Conservation (phyloP, 202 grass and related monocot species). For the Carex sylvatica region DNA sequence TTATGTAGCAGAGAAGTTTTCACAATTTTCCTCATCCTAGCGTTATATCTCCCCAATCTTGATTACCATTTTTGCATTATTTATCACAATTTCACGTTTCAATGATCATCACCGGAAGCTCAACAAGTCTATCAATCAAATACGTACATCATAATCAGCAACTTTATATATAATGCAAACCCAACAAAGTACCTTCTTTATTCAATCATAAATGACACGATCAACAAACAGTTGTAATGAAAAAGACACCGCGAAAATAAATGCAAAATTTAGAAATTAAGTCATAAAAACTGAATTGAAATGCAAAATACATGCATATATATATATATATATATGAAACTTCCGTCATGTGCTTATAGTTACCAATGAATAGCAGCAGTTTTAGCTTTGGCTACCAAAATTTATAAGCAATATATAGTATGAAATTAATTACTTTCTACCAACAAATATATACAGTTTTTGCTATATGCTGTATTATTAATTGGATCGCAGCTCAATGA, state of each 20-base stretch:
- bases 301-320: no score
- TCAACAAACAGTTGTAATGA: not conserved
- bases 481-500: constrained; percentile 48
- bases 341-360: not conserved
- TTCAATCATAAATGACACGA: not conserved
- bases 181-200: not conserved
- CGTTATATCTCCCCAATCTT: not conserved
- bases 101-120: not conserved
- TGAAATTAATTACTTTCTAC: not conserved
- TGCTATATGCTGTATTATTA: not conserved
- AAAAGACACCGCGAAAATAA: not conserved
- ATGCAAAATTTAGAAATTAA: not conserved
- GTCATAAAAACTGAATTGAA: not conserved
- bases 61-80: not conserved
- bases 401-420: not conserved
- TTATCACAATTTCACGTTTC: not conserved
- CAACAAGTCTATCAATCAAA: not conserved
- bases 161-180: not conserved
- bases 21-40: not conserved
- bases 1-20: not conserved
- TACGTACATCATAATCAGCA: not conserved
- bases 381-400: not conserved
- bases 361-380: not conserved
- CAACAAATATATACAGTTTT: not conserved
- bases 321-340: no score